A percentile compares a stretch with the other conserved stretches of the same genome.
These are phyloP conservation scores for Malassezia globosa DNA, from an alignment of 1,284 basidiomycete species.

Conservation along the genomic window DNA sequence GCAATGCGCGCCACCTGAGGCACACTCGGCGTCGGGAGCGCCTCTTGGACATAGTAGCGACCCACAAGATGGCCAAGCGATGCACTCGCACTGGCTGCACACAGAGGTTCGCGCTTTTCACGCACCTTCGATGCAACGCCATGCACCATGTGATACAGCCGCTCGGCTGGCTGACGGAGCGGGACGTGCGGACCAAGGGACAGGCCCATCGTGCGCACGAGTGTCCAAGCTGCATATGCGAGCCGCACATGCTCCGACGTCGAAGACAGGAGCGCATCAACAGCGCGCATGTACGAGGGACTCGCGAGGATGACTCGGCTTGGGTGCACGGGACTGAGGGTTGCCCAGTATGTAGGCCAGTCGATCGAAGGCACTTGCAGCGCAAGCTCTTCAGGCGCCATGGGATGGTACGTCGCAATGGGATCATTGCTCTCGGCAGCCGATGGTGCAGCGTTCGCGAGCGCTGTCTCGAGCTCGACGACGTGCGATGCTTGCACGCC, in stretches of 20 bases:
- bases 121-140: conserved; percentile 78
- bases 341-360: conserved; percentile 70
- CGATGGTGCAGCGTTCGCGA: conserved; percentile 62
- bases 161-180: conserved; percentile 42
- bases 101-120: conserved; percentile 64
- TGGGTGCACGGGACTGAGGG: conserved; percentile 59
- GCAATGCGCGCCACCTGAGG: conserved; percentile 70
- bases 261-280: conserved; percentile 61
- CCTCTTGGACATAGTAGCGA: conserved; percentile 66
- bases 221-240: conserved; percentile 60
- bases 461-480: conserved; percentile 63
- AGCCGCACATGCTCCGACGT: conserved; percentile 65
- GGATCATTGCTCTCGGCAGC: conserved; percentile 60
- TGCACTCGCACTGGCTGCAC: conserved; percentile 49
- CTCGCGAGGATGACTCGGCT: conserved; percentile 66
- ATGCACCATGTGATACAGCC: conserved; percentile 60
- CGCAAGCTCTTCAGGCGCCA: conserved; percentile 57
- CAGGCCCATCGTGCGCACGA: conserved; percentile 24
- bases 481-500: conserved; percentile 56
- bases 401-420: conserved; percentile 75
- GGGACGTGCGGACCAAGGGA: conserved; percentile 45
- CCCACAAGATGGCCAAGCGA: conserved; percentile 53
- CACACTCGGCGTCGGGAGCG: conserved; percentile 64
- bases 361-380: conserved; percentile 60
- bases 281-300: conserved; percentile 63